Evolutionary conservation across 1,284 basidiomycete species (phyloP).

Genomic region (Malassezia cuniculi): DNA sequence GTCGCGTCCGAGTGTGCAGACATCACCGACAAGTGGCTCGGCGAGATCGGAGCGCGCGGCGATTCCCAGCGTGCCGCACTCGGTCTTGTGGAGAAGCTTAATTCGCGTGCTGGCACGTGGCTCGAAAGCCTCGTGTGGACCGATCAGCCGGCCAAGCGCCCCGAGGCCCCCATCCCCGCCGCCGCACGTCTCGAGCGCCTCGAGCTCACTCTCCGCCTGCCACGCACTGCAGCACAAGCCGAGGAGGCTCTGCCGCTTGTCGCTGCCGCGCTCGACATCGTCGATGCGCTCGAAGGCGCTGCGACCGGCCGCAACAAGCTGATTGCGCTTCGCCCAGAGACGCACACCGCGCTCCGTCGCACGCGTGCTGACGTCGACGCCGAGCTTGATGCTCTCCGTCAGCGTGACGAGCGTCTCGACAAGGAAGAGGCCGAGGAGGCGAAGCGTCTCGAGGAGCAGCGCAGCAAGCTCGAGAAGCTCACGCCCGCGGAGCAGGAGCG

Average conservation of each 20-base stretch:
- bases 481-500: conserved; percentile 39
- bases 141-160: conserved; percentile 28
- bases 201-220: conserved; percentile 28
- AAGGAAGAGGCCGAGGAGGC: conserved; percentile 28
- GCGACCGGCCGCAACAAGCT: conserved; percentile 6
- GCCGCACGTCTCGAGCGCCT: conserved; percentile 25
- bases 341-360: conserved; percentile 23
- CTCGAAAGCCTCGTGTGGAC: conserved; percentile 36
- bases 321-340: conserved; percentile 23
- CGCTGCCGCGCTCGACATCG: conserved; percentile 29
- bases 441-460: conserved; percentile 30
- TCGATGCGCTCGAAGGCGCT: conserved; percentile 29
- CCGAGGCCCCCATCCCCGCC: conserved; percentile 13
- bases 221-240: conserved; percentile 16
- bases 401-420: conserved; percentile 25
- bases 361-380: conserved; percentile 29
- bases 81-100: conserved; percentile 28
- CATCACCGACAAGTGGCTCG: conserved; percentile 35
- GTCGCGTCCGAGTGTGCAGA: conserved; percentile 35
- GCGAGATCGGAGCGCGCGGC: conserved; percentile 33
- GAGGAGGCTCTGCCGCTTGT: conserved; percentile 24
- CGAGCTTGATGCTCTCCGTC: conserved; percentile 21
- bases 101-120: conserved; percentile 18
- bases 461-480: conserved; percentile 35
- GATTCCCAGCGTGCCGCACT: conserved; percentile 26